These are phyloP conservation scores for Macrolepiota dolichaula DNA, from an alignment of 768 basidiomycete genomes.

Conservation along the genomic window DNA sequence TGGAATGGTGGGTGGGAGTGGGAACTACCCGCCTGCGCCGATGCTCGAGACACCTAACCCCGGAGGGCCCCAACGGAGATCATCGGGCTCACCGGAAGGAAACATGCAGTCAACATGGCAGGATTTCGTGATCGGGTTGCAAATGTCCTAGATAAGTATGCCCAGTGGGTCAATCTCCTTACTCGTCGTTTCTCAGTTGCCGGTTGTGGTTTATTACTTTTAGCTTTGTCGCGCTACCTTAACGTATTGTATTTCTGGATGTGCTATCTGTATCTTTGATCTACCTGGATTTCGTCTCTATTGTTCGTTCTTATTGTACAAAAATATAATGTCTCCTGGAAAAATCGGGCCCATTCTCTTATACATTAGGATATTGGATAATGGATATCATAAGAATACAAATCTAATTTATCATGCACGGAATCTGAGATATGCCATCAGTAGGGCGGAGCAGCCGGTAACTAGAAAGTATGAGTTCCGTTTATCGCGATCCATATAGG, in stretches of 20 bases:
- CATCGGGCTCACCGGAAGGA: constrained; percentile 57
- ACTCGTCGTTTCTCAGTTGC: neutral
- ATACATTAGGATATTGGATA: neutral
- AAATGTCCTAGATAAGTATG: constrained; percentile 24
- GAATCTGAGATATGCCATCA: constrained; percentile 88
- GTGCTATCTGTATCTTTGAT: neutral
- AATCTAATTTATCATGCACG: constrained; percentile 34
- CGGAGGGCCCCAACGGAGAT: constrained; percentile 25
- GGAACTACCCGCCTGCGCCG: constrained; percentile 7
- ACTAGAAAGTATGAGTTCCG: constrained; percentile 39
- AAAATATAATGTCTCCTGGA: neutral
- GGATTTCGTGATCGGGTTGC: constrained; percentile 52
- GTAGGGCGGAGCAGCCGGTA: constrained; percentile 79
- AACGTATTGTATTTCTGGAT: neutral
- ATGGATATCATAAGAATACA: constrained; percentile 16
- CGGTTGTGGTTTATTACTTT: neutral
- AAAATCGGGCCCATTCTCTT: neutral
- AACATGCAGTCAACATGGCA: constrained; percentile 65
- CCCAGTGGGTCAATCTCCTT: neutral
- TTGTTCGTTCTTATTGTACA: constrained; percentile 2
- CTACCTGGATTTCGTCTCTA: neutral
- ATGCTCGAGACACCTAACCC: constrained; percentile 10
- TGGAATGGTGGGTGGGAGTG: constrained; percentile 21
- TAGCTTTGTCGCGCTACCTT: neutral
- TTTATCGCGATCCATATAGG: neutral